phyloP scores from a whole-genome alignment of 2,329 filamentous ascomycete species.

The Elsinoe perseae region DNA sequence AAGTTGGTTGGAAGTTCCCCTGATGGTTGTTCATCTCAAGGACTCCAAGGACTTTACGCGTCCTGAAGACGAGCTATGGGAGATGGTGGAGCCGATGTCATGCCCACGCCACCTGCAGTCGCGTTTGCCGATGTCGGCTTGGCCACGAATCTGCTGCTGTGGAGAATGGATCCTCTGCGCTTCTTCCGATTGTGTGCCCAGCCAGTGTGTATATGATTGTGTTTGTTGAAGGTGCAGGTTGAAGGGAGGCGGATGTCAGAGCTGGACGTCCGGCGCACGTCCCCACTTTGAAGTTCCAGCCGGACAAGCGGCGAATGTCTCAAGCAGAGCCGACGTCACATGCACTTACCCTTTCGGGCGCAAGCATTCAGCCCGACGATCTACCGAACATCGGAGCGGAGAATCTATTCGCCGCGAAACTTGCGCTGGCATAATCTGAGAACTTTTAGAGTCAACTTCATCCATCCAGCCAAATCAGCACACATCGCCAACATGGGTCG shows the following conservation, averaged over 20 bases:
- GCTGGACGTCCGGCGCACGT: background rate
- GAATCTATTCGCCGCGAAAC: background rate
- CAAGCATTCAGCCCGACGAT: background rate
- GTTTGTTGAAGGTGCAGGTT: background rate
- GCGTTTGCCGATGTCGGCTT: background rate
- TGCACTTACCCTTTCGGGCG: background rate
- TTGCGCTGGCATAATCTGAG: background rate
- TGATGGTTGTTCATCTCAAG: background rate
- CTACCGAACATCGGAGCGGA: no score
- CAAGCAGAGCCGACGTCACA: background rate
- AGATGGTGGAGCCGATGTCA: background rate
- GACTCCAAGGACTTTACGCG: background rate
- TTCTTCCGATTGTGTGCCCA: background rate
- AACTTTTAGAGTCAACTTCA: conserved; percentile 9
- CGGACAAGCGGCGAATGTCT: background rate
- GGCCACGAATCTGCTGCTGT: background rate
- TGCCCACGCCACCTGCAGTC: background rate
- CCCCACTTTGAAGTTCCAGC: background rate
- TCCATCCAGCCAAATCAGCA: conserved; percentile 18
- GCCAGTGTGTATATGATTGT: background rate
- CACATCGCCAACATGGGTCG: conserved; percentile 53
- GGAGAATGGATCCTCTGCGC: background rate
- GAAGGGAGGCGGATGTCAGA: background rate
- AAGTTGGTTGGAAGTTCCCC: conserved; percentile 8
- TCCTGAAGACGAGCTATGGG: background rate